A percentile compares a stretch with the other conserved stretches of the same genome.
Conservation (phyloP, 805 yeast genomes). For the Cyberlindnera euphorbiae region DNA sequence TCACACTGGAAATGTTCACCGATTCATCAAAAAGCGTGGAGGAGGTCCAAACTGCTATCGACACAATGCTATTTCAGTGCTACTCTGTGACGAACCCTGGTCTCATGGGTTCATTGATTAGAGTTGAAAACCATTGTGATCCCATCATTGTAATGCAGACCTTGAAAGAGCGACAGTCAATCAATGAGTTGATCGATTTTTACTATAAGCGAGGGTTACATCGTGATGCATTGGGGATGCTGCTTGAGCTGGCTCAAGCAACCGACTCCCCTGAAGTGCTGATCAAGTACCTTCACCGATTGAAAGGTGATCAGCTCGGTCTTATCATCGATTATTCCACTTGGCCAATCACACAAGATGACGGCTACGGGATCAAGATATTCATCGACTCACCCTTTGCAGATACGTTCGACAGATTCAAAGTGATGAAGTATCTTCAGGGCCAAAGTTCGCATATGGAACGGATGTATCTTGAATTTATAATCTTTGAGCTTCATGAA, state of each 20-base stretch:
- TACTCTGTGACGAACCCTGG: constrained; percentile 66
- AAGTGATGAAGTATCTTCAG: constrained; percentile 50
- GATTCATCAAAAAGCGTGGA: constrained; percentile 27
- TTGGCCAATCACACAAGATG: constrained; percentile 43
- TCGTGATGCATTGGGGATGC: constrained; percentile 58
- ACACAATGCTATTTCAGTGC: constrained; percentile 72
- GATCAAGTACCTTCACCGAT: constrained; percentile 52
- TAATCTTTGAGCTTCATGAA: constrained; percentile 38
- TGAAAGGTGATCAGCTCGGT: constrained; percentile 44
- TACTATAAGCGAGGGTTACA: constrained; percentile 62
- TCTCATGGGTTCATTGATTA: constrained; percentile 75
- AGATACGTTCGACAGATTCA: constrained; percentile 48
- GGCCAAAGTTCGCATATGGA: constrained; percentile 28
- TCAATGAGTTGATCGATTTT: constrained; percentile 72
- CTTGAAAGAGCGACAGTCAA: constrained; percentile 43
- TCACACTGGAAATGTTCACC: constrained; percentile 17
- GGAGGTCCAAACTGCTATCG: constrained; percentile 46
- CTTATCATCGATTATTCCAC: constrained; percentile 50
- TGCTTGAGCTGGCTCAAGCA: constrained; percentile 33
- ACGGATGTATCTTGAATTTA: constrained; percentile 47
- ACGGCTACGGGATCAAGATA: constrained; percentile 38
- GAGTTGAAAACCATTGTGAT: constrained; percentile 74
- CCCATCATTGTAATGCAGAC: constrained; percentile 53
- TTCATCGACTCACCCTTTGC: constrained; percentile 64
- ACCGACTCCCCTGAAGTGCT: constrained; percentile 17